Conservation (phyloP, 306 rosid genomes). For the Oemleria cerasiformis region DNA sequence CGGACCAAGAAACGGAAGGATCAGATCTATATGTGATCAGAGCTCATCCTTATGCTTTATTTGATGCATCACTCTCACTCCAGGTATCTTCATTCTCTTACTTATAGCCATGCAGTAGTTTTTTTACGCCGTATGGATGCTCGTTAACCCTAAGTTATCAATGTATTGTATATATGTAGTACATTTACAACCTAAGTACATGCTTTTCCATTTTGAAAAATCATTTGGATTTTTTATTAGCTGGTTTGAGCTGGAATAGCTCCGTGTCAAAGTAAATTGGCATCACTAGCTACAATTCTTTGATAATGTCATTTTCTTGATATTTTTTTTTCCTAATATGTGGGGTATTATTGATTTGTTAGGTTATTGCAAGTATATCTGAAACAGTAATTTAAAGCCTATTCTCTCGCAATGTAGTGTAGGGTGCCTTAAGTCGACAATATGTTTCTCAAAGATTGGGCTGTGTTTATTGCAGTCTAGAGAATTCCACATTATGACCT, state of each 20-base stretch:
- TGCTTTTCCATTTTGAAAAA: too few species aligned
- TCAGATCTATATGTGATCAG: slow-evolving; percentile 39
- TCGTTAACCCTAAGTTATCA: not conserved
- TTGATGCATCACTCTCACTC: slow-evolving; percentile 80
- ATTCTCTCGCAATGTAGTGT: not conserved
- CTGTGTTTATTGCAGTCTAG: not conserved
- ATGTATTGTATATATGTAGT: not conserved
- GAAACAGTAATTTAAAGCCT: not conserved
- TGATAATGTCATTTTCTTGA: not conserved
- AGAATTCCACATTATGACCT: slow-evolving; percentile 12
- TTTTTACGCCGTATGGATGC: slow-evolving; percentile 15
- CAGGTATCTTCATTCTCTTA: slow-evolving; percentile 53
- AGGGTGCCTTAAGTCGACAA: slow-evolving; percentile 1
- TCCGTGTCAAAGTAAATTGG: not conserved
- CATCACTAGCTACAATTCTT: not conserved
- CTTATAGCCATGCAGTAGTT: slow-evolving; percentile 16
- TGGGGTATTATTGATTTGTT: not conserved
- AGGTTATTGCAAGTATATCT: not conserved
- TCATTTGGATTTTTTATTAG: not conserved
- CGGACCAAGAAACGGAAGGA: slow-evolving; percentile 48
- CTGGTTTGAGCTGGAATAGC: not conserved
- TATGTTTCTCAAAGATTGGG: not conserved
- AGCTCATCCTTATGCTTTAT: slow-evolving; percentile 74
- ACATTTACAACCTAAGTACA: not conserved
- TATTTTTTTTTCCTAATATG: not conserved